Conservation (phyloP, 1,284 basidiomycete genomes). For the Afroboletus lepidellus region DNA sequence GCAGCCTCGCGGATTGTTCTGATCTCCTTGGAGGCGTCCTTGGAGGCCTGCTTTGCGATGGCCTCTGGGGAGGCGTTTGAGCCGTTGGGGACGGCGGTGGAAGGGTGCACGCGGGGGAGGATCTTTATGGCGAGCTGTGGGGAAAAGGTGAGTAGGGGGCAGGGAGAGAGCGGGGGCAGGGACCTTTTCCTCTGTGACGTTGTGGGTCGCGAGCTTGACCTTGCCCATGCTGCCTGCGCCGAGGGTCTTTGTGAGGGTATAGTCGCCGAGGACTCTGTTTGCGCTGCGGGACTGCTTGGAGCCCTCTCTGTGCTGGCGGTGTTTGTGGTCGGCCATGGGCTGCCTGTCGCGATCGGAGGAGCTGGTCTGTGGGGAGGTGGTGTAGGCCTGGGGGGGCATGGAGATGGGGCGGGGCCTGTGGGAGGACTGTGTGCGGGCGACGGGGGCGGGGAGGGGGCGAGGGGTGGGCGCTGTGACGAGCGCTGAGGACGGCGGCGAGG, state of each 20-base stretch:
- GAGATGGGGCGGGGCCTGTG: slow-evolving; percentile 61
- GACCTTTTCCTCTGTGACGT: slow-evolving; percentile 90
- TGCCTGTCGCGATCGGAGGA: slow-evolving; percentile 36
- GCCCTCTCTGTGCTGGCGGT: slow-evolving; percentile 33
- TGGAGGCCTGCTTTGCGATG: slow-evolving; percentile 78
- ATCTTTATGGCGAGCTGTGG: slow-evolving; percentile 95
- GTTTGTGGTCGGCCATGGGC: slow-evolving; percentile 33
- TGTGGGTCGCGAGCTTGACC: slow-evolving; percentile 94
- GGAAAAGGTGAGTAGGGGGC: slow-evolving; percentile 10
- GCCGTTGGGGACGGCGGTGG: slow-evolving; percentile 46
- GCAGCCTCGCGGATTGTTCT: slow-evolving; percentile 95
- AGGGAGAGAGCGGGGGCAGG: slow-evolving; percentile 26
- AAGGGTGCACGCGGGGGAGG: slow-evolving; percentile 77
- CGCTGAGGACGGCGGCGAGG: slow-evolving; percentile 8
- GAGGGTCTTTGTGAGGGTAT: slow-evolving; percentile 94
- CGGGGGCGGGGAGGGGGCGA: slow-evolving; percentile 28
- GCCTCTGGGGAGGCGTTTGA: slow-evolving; percentile 51
- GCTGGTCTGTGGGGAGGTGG: slow-evolving; percentile 32
- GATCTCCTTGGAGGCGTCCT: slow-evolving; percentile 95
- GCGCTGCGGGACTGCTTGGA: slow-evolving; percentile 40
- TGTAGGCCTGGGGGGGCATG: slow-evolving; percentile 61
- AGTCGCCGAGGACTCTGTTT: slow-evolving; percentile 83
- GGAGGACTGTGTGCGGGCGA: slow-evolving; percentile 21
- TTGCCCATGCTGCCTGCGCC: slow-evolving; percentile 99
- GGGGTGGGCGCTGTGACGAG: slow-evolving; percentile 21